Base-by-base conservation (phyloP, 2,329 filamentous ascomycete species). In the Trichothecium sympodiale region DNA sequence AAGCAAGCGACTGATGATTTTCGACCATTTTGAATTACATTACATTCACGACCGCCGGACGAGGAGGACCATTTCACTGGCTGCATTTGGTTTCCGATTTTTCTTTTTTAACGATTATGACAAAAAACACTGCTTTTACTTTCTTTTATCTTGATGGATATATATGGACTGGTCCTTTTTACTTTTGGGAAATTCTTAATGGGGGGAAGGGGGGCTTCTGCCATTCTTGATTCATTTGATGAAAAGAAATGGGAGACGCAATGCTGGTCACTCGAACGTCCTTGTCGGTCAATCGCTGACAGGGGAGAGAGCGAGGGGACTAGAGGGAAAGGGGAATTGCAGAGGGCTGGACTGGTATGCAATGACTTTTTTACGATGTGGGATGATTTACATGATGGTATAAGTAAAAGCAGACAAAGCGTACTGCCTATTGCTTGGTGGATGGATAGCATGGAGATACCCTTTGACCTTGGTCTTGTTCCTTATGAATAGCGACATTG, bases 401-500 rank as follows among this genome's bases (percentile, higher is more conserved):
- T 31, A 12, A n/a, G 14, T 26, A 32, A 28, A 32, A 13, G 20
- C 20, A 25, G 20, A 25, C 20, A 25, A 25, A 6, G 20, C 10
- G 20, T 6, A 10, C 20, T 25, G 20, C 6, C 15, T 32, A 14
- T 23, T 31, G 28, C 28, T 26, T 36, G 17, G 20, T 6, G 6
- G 20, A 10, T 25, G 20, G 20, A 25, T 36, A 23, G 35, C 35
- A 36, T 36, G 18, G 29, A 32, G 17, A 18, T 36, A 36, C 35
- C 35, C 35, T 36, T 25, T 25, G 20, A 25, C 20, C 20, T 25
- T 25, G 20, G 20, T 25, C 20, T 25, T 23, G 18, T 18, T 31
- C 27, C 23, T 33, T 15, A 28, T 16, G 17, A 13, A 36, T 31
- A 31, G 35, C 35, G 20, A 36, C 28, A 36, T 14, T 20, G 25